Evolutionary conservation across 2,329 filamentous ascomycete species (phyloP).

Genomic region (Penicillium expansum): DNA sequence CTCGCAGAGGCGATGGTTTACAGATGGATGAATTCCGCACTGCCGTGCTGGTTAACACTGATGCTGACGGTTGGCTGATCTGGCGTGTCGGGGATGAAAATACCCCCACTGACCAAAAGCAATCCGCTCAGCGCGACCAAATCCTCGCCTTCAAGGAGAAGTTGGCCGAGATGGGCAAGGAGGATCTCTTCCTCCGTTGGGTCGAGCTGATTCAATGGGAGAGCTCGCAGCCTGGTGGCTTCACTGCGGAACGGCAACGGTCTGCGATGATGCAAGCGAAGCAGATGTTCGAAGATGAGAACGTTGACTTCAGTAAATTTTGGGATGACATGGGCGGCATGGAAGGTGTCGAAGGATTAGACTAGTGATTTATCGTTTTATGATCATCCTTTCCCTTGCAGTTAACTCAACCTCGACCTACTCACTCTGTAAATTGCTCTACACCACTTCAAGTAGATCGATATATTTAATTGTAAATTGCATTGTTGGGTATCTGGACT

Average conservation of each 20-base stretch:
- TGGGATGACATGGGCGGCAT: slow-evolving; percentile 69
- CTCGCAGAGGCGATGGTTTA: slow-evolving; percentile 33
- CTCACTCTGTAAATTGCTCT: neutral
- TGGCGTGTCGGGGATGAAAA: slow-evolving; percentile 59
- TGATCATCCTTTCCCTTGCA: neutral
- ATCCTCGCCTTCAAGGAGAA: slow-evolving; percentile 78
- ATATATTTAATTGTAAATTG: slow-evolving; percentile 2
- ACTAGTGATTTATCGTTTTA: neutral
- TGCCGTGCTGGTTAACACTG: slow-evolving; percentile 66
- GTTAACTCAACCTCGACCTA: neutral
- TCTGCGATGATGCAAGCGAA: slow-evolving; percentile 71
- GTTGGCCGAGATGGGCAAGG: slow-evolving; percentile 73
- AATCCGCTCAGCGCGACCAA: slow-evolving; percentile 55
- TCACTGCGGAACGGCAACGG: slow-evolving; percentile 70
- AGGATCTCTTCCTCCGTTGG: slow-evolving; percentile 87
- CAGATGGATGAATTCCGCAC: slow-evolving; percentile 66
- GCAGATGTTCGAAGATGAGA: slow-evolving; percentile 69
- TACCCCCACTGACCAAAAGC: slow-evolving; percentile 40
- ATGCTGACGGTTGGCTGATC: slow-evolving; percentile 68
- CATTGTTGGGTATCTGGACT: slow-evolving; percentile 23
- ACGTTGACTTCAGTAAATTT: slow-evolving; percentile 78
- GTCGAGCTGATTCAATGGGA: slow-evolving; percentile 90
- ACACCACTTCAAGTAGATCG: neutral
- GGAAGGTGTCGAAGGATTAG: slow-evolving; percentile 44
- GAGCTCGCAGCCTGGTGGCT: slow-evolving; percentile 72